phyloP scores from a whole-genome alignment of 73 alveolate species.

The Tetrahymena thermophila region DNA sequence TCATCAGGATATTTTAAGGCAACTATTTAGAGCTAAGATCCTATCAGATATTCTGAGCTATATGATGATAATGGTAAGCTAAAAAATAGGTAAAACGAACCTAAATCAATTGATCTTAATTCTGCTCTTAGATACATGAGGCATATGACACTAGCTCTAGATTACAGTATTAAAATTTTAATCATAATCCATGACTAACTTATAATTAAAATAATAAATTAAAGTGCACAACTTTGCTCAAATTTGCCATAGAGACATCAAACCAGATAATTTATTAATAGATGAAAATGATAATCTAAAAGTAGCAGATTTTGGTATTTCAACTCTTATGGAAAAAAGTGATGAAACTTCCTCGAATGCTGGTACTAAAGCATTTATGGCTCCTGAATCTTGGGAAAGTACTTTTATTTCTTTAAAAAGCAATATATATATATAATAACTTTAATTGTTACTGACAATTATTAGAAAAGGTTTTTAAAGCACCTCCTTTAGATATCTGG shows the following conservation, averaged over 20 bases:
- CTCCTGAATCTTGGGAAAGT: constrained; percentile 42
- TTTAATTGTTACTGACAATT: not conserved
- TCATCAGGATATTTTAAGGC: not conserved
- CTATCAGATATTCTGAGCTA: not conserved
- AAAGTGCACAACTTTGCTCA: constrained; percentile 28
- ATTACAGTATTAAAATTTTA: not conserved
- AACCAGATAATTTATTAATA: constrained; percentile 39
- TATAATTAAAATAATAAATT: not conserved
- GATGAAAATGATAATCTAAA: constrained; percentile 11
- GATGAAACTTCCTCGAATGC: constrained; percentile 17
- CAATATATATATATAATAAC: not conserved
- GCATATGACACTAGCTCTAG: constrained; percentile 25
- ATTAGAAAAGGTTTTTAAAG: constrained; percentile 7
- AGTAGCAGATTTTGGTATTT: constrained; percentile 49
- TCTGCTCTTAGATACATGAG: constrained; percentile 12
- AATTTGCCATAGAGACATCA: constrained; percentile 49
- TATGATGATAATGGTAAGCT: not conserved
- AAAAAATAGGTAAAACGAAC: not conserved
- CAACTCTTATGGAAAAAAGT: constrained; percentile 22
- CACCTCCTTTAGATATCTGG: constrained; percentile 46
- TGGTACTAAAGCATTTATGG: constrained; percentile 53
- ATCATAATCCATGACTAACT: not conserved
- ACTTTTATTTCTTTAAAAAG: not conserved
- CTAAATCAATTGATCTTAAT: not conserved
- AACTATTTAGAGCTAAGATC: not conserved